These are phyloP conservation scores for Ogataea ganodermae DNA, from an alignment of 805 yeast genomes.

Conservation along the genomic window DNA sequence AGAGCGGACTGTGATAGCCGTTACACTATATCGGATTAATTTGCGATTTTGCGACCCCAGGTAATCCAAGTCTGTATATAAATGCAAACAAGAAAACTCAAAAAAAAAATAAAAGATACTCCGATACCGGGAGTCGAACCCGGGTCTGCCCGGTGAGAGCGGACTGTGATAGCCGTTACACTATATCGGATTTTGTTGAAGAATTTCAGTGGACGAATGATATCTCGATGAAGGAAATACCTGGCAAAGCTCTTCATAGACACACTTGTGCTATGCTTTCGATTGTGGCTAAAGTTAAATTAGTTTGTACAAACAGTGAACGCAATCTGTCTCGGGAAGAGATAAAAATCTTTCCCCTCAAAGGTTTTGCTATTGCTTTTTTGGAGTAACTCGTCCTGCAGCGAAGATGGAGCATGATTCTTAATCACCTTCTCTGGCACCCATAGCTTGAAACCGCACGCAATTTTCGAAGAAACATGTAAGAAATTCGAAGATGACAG, in stretches of 20 bases:
- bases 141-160: constrained; percentile 45
- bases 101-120: constrained; percentile 21
- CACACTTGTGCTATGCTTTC: not conserved
- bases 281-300: not conserved
- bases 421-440: constrained; percentile 1
- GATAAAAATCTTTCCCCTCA: not conserved
- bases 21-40: constrained; percentile 43
- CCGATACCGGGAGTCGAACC: constrained; percentile 46
- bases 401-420: not conserved
- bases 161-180: constrained; percentile 44
- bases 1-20: constrained; percentile 44
- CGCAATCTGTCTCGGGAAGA: not conserved
- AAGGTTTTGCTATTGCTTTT: not conserved
- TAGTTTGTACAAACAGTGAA: constrained; percentile 3
- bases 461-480: not conserved
- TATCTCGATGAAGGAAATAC: no score
- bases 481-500: not conserved
- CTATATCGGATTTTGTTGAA: constrained; percentile 36
- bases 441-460: constrained; percentile 1
- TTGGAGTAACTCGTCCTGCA: not conserved
- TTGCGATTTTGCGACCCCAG: no score
- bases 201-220: not conserved
- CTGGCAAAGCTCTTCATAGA: no score
- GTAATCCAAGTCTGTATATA: no score
- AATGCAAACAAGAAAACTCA: no score